Conservation (phyloP, 768 basidiomycete species). For the Auriscalpium microsporum region DNA sequence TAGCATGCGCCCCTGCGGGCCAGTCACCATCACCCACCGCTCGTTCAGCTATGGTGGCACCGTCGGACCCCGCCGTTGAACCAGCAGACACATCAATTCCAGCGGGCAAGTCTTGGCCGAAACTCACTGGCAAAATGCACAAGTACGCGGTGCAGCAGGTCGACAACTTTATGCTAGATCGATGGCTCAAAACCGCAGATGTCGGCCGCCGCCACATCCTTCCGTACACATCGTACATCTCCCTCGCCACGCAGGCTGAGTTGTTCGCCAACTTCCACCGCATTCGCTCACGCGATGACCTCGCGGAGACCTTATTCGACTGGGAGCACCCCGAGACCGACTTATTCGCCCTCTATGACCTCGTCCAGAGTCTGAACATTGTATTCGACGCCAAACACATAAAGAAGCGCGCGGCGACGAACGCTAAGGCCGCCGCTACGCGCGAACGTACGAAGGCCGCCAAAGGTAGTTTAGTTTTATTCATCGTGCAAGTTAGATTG, state of each 20-base stretch:
- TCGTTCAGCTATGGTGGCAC: not conserved
- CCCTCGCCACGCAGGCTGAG: not conserved
- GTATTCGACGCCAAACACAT: not conserved
- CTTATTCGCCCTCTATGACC: not conserved
- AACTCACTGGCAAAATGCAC: not conserved
- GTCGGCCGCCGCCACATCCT: not conserved
- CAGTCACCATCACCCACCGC: too few relatives aligned
- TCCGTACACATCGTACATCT: not conserved
- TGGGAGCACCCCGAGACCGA: not conserved
- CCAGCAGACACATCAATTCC: too few relatives aligned
- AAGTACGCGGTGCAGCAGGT: not conserved
- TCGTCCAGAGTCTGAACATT: not conserved
- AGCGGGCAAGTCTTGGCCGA: not conserved
- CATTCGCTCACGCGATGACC: not conserved
- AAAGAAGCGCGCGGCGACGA: not conserved
- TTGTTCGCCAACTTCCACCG: not conserved
- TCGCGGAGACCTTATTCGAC: not conserved
- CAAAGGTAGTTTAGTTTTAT: too few relatives aligned
- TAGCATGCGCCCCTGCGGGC: too few relatives aligned
- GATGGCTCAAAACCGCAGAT: not conserved
- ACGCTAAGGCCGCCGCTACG: not conserved
- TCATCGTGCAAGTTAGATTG: too few relatives aligned
- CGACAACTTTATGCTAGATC: not conserved
- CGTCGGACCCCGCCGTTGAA: too few relatives aligned
- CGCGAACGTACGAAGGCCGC: not conserved